Evolutionary conservation across 208 protist species (phyloP), one percentile per base, ranked within the genome.

Genomic region (Wallacemonas sp.): DNA sequence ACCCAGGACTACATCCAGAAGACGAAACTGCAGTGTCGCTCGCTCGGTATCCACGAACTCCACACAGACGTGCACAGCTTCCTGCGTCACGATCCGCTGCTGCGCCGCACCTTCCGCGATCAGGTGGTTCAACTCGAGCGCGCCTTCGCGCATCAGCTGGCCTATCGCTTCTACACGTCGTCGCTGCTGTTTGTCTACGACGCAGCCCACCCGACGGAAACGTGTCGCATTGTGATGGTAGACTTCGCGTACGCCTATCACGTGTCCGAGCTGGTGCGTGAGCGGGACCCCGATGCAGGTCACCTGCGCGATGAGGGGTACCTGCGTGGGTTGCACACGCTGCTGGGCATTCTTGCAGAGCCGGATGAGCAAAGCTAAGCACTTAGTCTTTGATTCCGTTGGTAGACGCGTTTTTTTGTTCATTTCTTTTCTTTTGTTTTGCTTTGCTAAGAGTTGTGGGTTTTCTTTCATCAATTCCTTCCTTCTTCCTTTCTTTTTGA

Each of bases 211-310:
- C 82, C 90, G 21, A 33, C 85, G n/a, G 19, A 70, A 26, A 92
- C 85, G n/a, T 67, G 70, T 23, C 90, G 90, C 0, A 65, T 95
- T 32, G 83, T 87, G 34, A 95, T 95, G 90, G 85, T 95, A 0
- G 90, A 95, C 74, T 95, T 95, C 62, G 90, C 90, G 12, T 95
- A 88, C 74, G 92, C 90, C 2, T 95, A 95, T 67, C 85, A 92
- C 49, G 70, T 75, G 16, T 65, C 67, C 33, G 90, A 95, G 58
- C 74, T 95, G 46, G 43, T 65, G 39, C 64, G 74, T 24, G 86
- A 70, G 55, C 68, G 75, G 1, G 90, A 95, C 48, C 64, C 74
- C 2, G 86, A 91, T 44, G 87, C 82, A 1, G 65, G 72, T 27
- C 73, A 79, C 17, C 74, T 74, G 32, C 79, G 78, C 44, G 90